Evolutionary conservation across 1,139 yeast species (phyloP).

Genomic region (Kurtzmaniella quercitrusa): DNA sequence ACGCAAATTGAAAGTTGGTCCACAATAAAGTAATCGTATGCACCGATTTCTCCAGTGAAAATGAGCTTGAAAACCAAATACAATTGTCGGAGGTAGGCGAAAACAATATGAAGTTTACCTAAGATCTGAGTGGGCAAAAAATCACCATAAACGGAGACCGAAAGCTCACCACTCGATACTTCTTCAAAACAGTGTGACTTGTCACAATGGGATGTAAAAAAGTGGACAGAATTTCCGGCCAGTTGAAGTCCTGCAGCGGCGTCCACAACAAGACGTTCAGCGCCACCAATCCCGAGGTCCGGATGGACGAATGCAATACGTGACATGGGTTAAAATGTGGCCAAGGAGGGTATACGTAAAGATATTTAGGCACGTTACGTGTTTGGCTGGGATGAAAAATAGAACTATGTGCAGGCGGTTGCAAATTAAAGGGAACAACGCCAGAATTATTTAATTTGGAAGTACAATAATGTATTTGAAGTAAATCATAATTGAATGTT

Average conservation of each 20-base stretch:
- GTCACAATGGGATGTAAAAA: conserved; percentile 91
- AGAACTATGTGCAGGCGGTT: not conserved
- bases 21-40: conserved; percentile 71
- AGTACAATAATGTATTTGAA: not conserved
- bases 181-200: conserved; percentile 86
- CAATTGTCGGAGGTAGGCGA: conserved; percentile 81
- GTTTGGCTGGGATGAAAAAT: not conserved
- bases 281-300: conserved; percentile 95
- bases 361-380: not conserved
- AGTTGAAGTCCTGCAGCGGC: conserved; percentile 86
- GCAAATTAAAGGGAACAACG: not conserved
- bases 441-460: not conserved
- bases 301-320: conserved; percentile 89
- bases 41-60: conserved; percentile 39
- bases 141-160: conserved; percentile 78
- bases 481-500: too few species aligned
- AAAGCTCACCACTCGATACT: conserved; percentile 51
- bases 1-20: conserved; percentile 88
- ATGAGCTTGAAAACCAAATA: conserved; percentile 55
- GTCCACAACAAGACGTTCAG: conserved; percentile 92
- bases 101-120: conserved; percentile 72
- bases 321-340: not conserved
- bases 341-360: not conserved
- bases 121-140: conserved; percentile 65
- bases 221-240: conserved; percentile 58